Evolutionary conservation across 2,329 filamentous ascomycete species (phyloP), one percentile per base, ranked within the genome.

Genomic region (Cladosporium sp.): DNA sequence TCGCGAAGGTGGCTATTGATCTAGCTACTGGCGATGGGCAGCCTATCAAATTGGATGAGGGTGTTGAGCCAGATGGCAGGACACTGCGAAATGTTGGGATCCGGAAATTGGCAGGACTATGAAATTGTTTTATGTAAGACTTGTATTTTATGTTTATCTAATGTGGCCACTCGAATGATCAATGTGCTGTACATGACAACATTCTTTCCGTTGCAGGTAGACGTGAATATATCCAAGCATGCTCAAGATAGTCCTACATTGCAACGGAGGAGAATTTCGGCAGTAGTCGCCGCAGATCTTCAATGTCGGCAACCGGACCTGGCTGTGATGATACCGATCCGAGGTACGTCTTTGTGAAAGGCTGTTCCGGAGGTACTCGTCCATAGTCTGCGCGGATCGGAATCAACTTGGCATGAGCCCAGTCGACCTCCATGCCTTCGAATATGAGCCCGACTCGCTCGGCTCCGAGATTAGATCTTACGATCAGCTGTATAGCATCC

Each of bases 21-120:
- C 72, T 87, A 69, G 84, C 84, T 5, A 76, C 80, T 71, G 80
- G 82, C 7, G 79, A 83, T 70, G 82, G 81, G 1, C 73, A 76
- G 62, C 76, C 76, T 49, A 38, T 84, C 24, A 66, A 76, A 28
- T 78, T 76, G 0, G 74, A 71, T 5, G 28, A 36, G 11, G 79
- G 76, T 26, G 73, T 82, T 4, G 73, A 77, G 47, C 75, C 75
- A 59, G 79, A 78, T 32, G 82, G 78, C 14, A 73, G 76, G 26
- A 64, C 78, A 59, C 52, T 81, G 44, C 69, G 74, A 7, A 83
- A 83, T 72, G 69, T 69, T 26, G 80, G 74, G 2, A 68, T 83
- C 14, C 76, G 80, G 68, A 75, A 78, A 55, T 66, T 83, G 67
- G 78, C 75, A 54, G 57, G 57, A 32, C n/a, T 59, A 14, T 58